Conservation (phyloP, 768 basidiomycete species). For the Lepiota venenata region DNA sequence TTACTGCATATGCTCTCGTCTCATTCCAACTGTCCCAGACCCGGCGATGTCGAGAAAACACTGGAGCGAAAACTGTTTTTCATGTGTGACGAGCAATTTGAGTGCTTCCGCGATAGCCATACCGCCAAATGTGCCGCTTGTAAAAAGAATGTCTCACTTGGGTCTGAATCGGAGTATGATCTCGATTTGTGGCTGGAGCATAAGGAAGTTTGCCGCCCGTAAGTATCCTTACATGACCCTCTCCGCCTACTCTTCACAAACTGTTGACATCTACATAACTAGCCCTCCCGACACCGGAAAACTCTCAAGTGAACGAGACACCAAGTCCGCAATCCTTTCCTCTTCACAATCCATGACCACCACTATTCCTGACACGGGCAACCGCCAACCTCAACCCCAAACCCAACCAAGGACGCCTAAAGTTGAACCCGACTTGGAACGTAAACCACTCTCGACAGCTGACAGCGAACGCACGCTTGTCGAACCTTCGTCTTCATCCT, state of each 20-base stretch:
- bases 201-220: conserved; percentile 46
- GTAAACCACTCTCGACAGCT: background rate
- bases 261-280: background rate
- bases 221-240: background rate
- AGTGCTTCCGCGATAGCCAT: conserved; percentile 35
- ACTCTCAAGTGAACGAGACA: background rate
- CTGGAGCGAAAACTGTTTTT: conserved; percentile 60
- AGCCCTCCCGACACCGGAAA: background rate
- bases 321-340: background rate
- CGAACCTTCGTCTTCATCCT: conserved; percentile 7
- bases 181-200: conserved; percentile 61
- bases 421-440: background rate
- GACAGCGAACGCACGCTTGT: conserved; percentile 10
- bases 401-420: background rate
- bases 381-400: background rate
- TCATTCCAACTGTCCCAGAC: conserved; percentile 29
- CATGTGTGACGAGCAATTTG: conserved; percentile 63
- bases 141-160: conserved; percentile 38
- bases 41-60: conserved; percentile 55
- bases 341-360: background rate
- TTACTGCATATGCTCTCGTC: background rate
- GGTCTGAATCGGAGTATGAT: conserved; percentile 55
- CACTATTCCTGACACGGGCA: background rate
- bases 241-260: background rate
- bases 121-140: conserved; percentile 54